These are phyloP conservation scores for Mixia osmundae DNA, from an alignment of 1,284 basidiomycete species.

Conservation along the genomic window DNA sequence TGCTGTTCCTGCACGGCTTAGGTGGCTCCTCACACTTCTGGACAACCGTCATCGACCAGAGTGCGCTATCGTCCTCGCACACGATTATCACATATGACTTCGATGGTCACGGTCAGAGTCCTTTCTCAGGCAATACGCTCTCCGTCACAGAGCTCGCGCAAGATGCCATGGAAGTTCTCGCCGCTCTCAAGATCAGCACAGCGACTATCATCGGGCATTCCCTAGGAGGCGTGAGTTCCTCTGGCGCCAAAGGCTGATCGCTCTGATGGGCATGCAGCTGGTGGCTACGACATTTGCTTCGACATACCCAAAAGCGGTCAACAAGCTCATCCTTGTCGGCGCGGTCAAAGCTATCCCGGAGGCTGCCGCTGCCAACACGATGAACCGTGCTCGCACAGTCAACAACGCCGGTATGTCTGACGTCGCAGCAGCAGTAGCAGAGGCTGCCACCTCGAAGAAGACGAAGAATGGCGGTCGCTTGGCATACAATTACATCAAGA, in stretches of 20 bases:
- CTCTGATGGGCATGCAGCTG: neutral
- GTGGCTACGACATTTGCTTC: conserved; percentile 10
- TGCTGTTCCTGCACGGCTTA: conserved; percentile 16
- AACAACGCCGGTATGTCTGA: conserved; percentile 5
- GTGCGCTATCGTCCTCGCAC: neutral
- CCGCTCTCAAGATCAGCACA: conserved; percentile 6
- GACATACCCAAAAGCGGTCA: conserved; percentile 6
- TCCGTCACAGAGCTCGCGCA: conserved; percentile 8
- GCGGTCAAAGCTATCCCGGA: conserved; percentile 8
- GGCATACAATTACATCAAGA: conserved; percentile 1
- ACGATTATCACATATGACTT: conserved; percentile 14
- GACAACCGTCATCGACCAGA: conserved; percentile 5
- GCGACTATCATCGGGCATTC: conserved; percentile 18
- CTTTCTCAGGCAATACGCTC: conserved; percentile 10
- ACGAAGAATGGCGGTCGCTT: conserved; percentile 1
- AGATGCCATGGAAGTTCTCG: conserved; percentile 14
- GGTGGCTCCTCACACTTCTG: conserved; percentile 10
- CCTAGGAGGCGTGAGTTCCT: conserved; percentile 16
- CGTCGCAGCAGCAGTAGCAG: conserved; percentile 8
- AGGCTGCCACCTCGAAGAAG: conserved; percentile 7
- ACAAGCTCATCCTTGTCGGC: conserved; percentile 13
- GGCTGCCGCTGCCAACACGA: conserved; percentile 3
- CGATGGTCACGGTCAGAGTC: conserved; percentile 16
- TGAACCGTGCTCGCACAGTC: conserved; percentile 7
- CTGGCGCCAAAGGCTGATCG: neutral